These are phyloP conservation scores for Cladorrhinum samala DNA, from an alignment of 495 filamentous ascomycete species.

Conservation along the genomic window DNA sequence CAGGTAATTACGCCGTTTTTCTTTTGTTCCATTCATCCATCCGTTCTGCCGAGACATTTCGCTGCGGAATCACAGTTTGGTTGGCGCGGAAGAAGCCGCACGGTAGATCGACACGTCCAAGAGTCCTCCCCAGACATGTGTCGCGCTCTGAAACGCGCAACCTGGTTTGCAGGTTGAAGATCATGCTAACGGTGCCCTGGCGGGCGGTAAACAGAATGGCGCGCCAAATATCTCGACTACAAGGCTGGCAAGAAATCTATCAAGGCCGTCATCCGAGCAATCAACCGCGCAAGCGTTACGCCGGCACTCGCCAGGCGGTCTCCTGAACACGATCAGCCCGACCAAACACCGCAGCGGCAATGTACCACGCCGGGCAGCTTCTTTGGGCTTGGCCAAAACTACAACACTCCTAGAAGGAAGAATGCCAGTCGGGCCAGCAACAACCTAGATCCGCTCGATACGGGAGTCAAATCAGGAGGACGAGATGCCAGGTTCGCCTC, in stretches of 20 bases:
- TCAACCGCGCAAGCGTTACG: constrained; percentile 55
- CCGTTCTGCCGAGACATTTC: neutral
- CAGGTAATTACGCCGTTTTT: constrained; percentile 37
- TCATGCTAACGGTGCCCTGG: neutral
- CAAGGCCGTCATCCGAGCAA: constrained; percentile 68
- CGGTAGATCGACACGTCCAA: neutral
- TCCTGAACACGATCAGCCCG: neutral
- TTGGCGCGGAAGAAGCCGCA: neutral
- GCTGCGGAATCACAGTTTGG: neutral
- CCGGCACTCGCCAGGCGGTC: constrained; percentile 31
- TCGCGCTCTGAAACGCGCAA: neutral
- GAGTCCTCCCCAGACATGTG: neutral
- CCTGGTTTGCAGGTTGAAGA: neutral
- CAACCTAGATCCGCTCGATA: neutral
- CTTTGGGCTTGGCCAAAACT: constrained; percentile 10
- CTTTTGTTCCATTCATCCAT: neutral
- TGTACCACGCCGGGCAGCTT: constrained; percentile 18
- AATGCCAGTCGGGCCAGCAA: neutral
- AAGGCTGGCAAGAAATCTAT: constrained; percentile 89
- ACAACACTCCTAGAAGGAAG: constrained; percentile 6
- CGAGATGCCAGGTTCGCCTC: neutral
- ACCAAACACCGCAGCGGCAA: constrained; percentile 14
- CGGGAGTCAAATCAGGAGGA: neutral
- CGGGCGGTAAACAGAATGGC: constrained; percentile 72
- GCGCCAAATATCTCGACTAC: constrained; percentile 87